These are phyloP conservation scores for Microbotryomycetes sp. DNA, from an alignment of 1,284 basidiomycete species.

Conservation along the genomic window DNA sequence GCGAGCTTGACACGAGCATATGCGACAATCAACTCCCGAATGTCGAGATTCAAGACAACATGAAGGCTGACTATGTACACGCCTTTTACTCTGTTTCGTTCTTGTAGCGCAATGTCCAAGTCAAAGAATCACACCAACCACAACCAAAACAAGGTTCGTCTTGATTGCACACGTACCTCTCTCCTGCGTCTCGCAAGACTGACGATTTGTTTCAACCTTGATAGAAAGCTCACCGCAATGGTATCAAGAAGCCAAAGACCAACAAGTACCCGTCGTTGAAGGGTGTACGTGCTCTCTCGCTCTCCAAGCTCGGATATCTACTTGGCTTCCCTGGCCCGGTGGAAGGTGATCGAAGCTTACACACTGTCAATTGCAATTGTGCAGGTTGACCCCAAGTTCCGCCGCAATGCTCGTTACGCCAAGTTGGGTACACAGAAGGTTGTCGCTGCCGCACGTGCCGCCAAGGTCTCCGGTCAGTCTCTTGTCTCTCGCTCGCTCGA, in stretches of 20 bases:
- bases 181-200: not conserved
- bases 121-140: conserved; percentile 63
- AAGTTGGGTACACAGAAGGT: conserved; percentile 56
- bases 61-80: too few species aligned
- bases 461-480: not conserved
- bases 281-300: conserved; percentile 56
- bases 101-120: conserved; percentile 46
- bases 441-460: not conserved
- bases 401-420: conserved; percentile 73
- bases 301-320: too few species aligned
- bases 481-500: too few species aligned
- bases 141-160: conserved; percentile 61
- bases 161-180: not conserved
- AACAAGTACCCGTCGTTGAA: conserved; percentile 75
- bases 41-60: too few species aligned
- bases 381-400: conserved; percentile 86
- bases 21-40: too few species aligned
- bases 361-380: conserved; percentile 6
- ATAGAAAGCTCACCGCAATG: conserved; percentile 89
- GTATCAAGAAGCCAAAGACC: conserved; percentile 75
- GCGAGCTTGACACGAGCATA: too few species aligned
- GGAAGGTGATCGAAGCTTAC: too few species aligned
- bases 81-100: too few species aligned
- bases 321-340: too few species aligned
- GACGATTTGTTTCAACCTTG: not conserved